Base-by-base conservation (phyloP, 371 early-diverging fungal species). In the Mortierella sp. region DNA sequence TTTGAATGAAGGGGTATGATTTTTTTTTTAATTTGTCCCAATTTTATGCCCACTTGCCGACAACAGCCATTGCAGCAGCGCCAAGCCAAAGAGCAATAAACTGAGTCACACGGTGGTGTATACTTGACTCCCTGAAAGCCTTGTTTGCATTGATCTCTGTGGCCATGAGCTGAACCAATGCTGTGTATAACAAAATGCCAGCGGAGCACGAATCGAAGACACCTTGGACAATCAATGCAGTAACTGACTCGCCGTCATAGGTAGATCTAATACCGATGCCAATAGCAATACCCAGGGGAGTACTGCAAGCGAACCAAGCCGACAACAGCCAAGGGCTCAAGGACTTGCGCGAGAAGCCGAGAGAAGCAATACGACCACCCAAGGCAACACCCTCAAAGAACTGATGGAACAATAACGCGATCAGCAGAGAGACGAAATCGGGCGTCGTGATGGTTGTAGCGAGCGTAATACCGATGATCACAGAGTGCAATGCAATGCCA, bases 381-480 rank as follows among this genome's bases (percentile, higher is more conserved):
- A 97, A 83, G 0, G 96, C 96, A 47, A 95, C 82, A 36, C 97
- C 97, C 83, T 97, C 97, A 82, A 95, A 95, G 80, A 95, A 88
- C 67, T 77, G 97, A 84, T 97, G 97, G 86, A 97, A 96, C 5
- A 88, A 85, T 22, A 97, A 83, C 2, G 97, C 97, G 64, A 94
- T 84, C 19, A 95, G 77, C 0, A 97, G 88, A 0, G 92, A 85
- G 15, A 83, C 79, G 78, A 94, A 95, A 11, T 86, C 89, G 1
- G 15, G 1, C 0, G 87, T 71, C 41, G 88, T 90, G 13, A 84
- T 83, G 1, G 94, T 85, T 19, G 91, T 89, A 3, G 94, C 93
- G 21, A 97, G 86, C 0, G 95, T 86, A 45, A 97, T 66, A 11
- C 98, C 98, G 65, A 97, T 91, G 63, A 97, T 88, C 55, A 97